Base-by-base conservation (phyloP, 495 filamentous ascomycete species). In the Aspergillus cristatus region DNA sequence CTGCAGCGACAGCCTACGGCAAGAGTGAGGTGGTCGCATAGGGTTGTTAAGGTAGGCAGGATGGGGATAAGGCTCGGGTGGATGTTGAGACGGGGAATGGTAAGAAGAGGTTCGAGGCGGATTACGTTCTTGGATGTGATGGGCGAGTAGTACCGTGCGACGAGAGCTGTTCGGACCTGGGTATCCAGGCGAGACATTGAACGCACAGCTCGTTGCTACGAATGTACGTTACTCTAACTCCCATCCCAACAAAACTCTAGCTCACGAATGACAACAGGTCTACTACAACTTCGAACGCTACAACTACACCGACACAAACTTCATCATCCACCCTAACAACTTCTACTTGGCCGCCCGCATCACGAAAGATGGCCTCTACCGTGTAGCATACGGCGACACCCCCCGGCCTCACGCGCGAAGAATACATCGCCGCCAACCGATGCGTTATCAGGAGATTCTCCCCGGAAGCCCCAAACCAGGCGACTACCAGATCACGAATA, bases 321-420 rank as follows among this genome's bases (percentile, higher is more conserved):
- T 77, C 43, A 71, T 77, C 42, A 52, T 79, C 8, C 66, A 80
- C 35, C 77, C 75, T 1, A 63, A 70, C 7, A 58, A 79, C 47
- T 77, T 70, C 42, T 75, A 73, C 61, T 76, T 81, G 72, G 74
- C 68, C 6, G 74, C 75, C 6, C 67, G 56, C 37, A 72, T 81
- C 42, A 74, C 70, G 4, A 48, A 53, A 8, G 75, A 81, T 42
- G 71, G 71, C 12, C 56, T 81, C 14, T 78, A 73, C 57, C 67
- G 76, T 2, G 68, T 81, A 33, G 70, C 76, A 6, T 81, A 79
- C 51, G 73, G 72, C 31, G 75, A 79, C 33, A 55, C 50, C 0
- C 58, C n/a, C 60, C 0, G 68, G 67, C 22, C 63, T 79, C 15
- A 68, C 62, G 2, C 58, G 46, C 33, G 72, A 79, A 18, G 63